phyloP scores from a whole-genome alignment of 345 rosid genomes.

The thale cress (Arabidopsis thaliana) region DNA sequence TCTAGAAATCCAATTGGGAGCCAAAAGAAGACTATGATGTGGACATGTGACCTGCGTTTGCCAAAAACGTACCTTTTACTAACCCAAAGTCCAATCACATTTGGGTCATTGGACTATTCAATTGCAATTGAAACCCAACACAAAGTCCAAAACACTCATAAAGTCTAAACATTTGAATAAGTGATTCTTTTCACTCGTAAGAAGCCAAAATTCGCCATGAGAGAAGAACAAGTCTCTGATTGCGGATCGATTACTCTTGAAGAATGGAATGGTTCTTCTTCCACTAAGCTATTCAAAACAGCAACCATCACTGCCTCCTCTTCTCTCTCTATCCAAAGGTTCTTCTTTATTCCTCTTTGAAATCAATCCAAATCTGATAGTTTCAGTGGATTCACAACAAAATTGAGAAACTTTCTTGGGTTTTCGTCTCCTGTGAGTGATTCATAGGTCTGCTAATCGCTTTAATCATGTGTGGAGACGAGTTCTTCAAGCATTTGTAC shows the following conservation, averaged over 20 bases:
- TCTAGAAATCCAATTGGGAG: too few relatives aligned
- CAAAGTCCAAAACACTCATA: not conserved
- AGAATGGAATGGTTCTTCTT: conserved; percentile 87
- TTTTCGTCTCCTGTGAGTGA: not conserved
- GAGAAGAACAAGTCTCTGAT: conserved; percentile 33
- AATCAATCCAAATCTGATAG: conserved; percentile 8
- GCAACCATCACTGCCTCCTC: conserved; percentile 66
- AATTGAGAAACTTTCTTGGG: conserved; percentile 23
- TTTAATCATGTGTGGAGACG: conserved; percentile 80
- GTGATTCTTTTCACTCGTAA: not conserved
- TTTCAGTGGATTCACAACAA: conserved; percentile 3
- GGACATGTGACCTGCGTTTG: too few relatives aligned
- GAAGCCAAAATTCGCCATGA: conserved; percentile 27
- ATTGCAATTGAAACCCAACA: conserved; percentile 27
- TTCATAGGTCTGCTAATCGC: conserved; percentile 63
- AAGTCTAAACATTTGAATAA: conserved; percentile 6
- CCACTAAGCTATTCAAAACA: conserved; percentile 71
- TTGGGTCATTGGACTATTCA: conserved; percentile 15
- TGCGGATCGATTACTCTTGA: conserved; percentile 49
- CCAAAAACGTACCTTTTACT: too few relatives aligned
- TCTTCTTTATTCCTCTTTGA: conserved; percentile 10
- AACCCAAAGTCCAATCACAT: too few relatives aligned
- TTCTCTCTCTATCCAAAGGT: conserved; percentile 69
- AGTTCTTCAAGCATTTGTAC: conserved; percentile 87
- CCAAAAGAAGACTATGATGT: too few relatives aligned